Conservation (phyloP, 2,329 filamentous ascomycete genomes). For the Penicillium sp. region DNA sequence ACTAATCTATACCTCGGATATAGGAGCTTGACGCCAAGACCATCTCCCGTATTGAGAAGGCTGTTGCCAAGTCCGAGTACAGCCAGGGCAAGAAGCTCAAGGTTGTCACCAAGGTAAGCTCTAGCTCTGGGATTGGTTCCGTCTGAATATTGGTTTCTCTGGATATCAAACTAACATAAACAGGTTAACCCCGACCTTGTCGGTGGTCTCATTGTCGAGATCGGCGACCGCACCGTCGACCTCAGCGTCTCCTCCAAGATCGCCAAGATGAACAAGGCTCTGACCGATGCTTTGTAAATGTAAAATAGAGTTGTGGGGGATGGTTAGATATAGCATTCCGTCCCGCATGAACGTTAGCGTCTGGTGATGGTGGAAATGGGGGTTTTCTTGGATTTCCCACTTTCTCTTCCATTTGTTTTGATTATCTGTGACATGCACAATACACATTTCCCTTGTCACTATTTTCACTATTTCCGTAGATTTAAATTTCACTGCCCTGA, state of each 20-base stretch:
- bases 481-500: not conserved
- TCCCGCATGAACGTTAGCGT: slow-evolving; percentile 28
- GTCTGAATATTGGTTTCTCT: not conserved
- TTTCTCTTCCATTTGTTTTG: slow-evolving; percentile 22
- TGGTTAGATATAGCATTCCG: slow-evolving; percentile 23
- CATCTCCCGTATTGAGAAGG: slow-evolving; percentile 76
- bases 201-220: slow-evolving; percentile 90
- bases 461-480: not conserved
- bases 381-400: slow-evolving; percentile 3
- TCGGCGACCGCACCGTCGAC: slow-evolving; percentile 97
- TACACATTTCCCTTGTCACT: slow-evolving; percentile 16
- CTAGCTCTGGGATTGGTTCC: not conserved
- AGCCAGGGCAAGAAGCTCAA: slow-evolving; percentile 95
- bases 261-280: slow-evolving; percentile 98
- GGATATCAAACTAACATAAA: slow-evolving; percentile 1
- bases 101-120: slow-evolving; percentile 76
- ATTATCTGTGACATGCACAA: slow-evolving; percentile 27
- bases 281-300: slow-evolving; percentile 91
- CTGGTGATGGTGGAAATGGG: slow-evolving; percentile 14
- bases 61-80: slow-evolving; percentile 84
- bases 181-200: slow-evolving; percentile 92
- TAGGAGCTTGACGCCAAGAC: slow-evolving; percentile 83
- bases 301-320: slow-evolving; percentile 25
- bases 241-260: slow-evolving; percentile 92
- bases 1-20: not conserved